A percentile compares a stretch with the other conserved stretches of the same genome.
These are phyloP conservation scores for Thuidium tamariscinum DNA, from an alignment of 225 moss, liverwort and hornwort species.

Conservation along the genomic window DNA sequence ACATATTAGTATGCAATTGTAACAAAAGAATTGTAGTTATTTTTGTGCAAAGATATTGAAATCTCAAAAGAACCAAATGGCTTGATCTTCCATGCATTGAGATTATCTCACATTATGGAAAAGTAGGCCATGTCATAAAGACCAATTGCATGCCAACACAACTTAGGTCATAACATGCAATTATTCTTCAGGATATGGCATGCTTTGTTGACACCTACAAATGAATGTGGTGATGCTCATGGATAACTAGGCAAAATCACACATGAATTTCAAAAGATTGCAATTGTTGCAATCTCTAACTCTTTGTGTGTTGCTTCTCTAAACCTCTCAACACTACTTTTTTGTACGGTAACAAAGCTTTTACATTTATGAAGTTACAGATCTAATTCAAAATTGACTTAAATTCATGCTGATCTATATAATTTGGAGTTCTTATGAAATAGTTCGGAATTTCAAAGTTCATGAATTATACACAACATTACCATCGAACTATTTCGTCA, in stretches of 20 bases:
- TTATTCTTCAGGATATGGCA: accelerated
- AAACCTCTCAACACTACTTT: background rate
- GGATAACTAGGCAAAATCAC: background rate
- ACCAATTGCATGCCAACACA: background rate
- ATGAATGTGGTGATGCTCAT: too few relatives aligned
- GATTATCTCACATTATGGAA: background rate
- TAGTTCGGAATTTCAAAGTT: background rate
- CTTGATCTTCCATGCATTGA: too few relatives aligned
- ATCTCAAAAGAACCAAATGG: accelerated
- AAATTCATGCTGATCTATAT: background rate
- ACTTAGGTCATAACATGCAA: background rate
- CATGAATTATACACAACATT: background rate
- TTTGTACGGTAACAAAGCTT: background rate
- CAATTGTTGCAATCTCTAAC: background rate
- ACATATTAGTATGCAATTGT: background rate
- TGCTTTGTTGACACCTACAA: background rate
- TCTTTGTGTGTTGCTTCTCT: background rate
- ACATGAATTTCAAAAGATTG: background rate
- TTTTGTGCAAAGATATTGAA: background rate
- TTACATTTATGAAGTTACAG: background rate
- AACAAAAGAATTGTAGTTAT: too few relatives aligned
- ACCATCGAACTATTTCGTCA: too few relatives aligned
- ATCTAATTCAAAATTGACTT: background rate
- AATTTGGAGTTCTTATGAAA: background rate
- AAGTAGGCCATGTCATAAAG: background rate